Base-by-base conservation (phyloP, 176 grass and related monocot genomes). In the Oropetium thomaeum region DNA sequence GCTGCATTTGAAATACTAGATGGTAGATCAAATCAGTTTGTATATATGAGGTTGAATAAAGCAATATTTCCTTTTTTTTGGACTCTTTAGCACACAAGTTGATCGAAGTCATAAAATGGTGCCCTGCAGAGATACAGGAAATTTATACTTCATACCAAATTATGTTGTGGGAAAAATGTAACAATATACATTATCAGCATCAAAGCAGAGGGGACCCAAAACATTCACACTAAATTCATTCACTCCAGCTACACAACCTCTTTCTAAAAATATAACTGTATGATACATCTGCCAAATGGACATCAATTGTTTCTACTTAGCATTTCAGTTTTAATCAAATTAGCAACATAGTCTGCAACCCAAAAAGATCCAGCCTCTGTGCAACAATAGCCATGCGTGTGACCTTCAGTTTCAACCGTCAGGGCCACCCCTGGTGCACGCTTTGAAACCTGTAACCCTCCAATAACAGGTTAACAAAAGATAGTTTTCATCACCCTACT, bases 341-440 rank as follows among this genome's bases (percentile, higher is more conserved):
- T 74, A 12, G 83, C 44, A 2, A 78, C 54, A 19, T 92, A 82
- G 4, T 58, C 66, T 14, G 89, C 92, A 55, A 85, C 92, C 92
- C 89, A 96, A 30, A 57, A 12, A 0, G 94, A 97, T 54, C 94
- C 94, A 28, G 80, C 73, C 62, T 84, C 81, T 0, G 78, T 97
- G 81, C 94, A 97, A 80, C 88, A 97, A 66, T 81, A 97, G 26
- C 86, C 30, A 49, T 93, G 94, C 15, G 83, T 93, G 53, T 86
- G 90, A 48, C 90, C 90, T 75, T 93, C 94, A 75, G 81, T 91
- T 88, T 97, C 90, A 43, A 93, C 25, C 9, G 88, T 81, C 62
- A 91, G 63, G 34, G 61, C 72, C 69, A 89, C 84, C 15, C 81
- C 49, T 1, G 94, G 88, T 2, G 62, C 81, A 22, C 68, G 77